Base-by-base conservation (phyloP, 495 filamentous ascomycete species). In the Xanthoparmelia taractica region DNA sequence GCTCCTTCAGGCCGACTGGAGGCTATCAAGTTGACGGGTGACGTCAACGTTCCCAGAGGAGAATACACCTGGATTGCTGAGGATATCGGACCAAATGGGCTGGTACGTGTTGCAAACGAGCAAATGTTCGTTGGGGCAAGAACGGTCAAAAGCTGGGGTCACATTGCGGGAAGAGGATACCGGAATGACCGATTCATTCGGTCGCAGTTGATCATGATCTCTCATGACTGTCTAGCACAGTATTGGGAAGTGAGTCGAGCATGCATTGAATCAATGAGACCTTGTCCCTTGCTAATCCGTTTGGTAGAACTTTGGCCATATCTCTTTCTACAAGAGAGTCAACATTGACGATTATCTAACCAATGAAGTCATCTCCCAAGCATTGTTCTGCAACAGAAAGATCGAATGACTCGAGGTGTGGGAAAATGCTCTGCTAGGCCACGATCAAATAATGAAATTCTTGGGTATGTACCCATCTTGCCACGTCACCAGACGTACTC, bases 11-110 rank as follows among this genome's bases (percentile, higher is more conserved):
- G 89, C 17, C 76, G 83, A 23, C 65, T 96, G 7, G 84, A 90
- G 67, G 92, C 87, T 0, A 83, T 96, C 70, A 97, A 97, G 70
- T 75, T 97, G 38, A 97, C 92, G 0, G 93, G 93, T 4, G 92
- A 97, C 67, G 82, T 84, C 0, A 94, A 96, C 66, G 84, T 97
- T 27, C 93, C 92, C 8, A 81, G 92, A 45, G 93, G 93, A 20
- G 86, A 96, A 69, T 82, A 83, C 63, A 88, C 90, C 0, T 97
- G 92, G 70, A 75, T 87, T 8, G 85, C 86, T 0, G 81, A 90
- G 27, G 90, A 96, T 68, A 84, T 96, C 36, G 86, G 88, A 0
- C 74, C 79, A 0, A 72, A 63, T 4, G 91, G 89, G 12, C 70
- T 84, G 20, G 50, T 87, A 33, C 76, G 85, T 17, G 77, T 83